A percentile compares a stretch with the other conserved stretches of the same genome.
Evolutionary conservation across 2,329 filamentous ascomycete genomes (phyloP).

Genomic region (Stachybotrys chlorohalonatus): DNA sequence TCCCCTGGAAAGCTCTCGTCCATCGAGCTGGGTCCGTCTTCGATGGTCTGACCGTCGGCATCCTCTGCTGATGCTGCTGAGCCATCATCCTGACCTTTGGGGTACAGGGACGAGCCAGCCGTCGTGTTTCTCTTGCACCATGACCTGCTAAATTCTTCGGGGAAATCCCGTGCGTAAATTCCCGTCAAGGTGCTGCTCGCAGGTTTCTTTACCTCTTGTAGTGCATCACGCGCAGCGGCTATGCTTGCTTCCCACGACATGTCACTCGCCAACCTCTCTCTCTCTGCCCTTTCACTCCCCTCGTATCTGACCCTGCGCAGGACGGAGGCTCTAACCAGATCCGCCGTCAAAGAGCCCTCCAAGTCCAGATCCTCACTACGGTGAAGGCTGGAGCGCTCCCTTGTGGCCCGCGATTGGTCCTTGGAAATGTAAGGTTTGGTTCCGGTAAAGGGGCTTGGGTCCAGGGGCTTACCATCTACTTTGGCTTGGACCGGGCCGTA

Average conservation of each 20-base stretch:
- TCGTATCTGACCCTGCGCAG: conserved; percentile 15
- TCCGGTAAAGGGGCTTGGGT: conserved; percentile 21
- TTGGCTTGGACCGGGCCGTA: conserved; percentile 29
- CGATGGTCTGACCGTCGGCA: conserved; percentile 11
- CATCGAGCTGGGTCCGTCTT: conserved; percentile 26
- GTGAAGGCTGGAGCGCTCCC: conserved; percentile 4
- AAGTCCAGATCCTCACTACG: conserved; percentile 8
- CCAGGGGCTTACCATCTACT: conserved; percentile 17
- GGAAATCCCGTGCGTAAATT: conserved; percentile 41
- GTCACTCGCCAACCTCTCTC: conserved; percentile 6
- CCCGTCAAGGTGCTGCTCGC: conserved; percentile 26
- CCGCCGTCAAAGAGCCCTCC: conserved; percentile 16
- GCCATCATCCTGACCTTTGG: conserved; percentile 6
- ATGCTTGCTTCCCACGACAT: conserved; percentile 4
- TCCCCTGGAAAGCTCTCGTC: conserved; percentile 29
- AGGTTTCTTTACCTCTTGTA: not conserved
- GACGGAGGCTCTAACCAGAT: conserved; percentile 20
- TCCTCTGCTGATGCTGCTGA: not conserved
- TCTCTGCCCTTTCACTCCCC: conserved; percentile 7
- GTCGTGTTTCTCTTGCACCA: conserved; percentile 26
- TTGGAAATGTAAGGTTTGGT: conserved; percentile 29
- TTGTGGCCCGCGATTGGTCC: conserved; percentile 10
- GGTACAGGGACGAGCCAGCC: conserved; percentile 14
- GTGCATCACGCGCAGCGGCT: conserved; percentile 2
- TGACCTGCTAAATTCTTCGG: conserved; percentile 37